Percentiles rank a stretch among this genome's conserved stretches.
phyloP scores from a whole-genome alignment of 495 filamentous ascomycete genomes.

The Aspergillus mulundensis region DNA sequence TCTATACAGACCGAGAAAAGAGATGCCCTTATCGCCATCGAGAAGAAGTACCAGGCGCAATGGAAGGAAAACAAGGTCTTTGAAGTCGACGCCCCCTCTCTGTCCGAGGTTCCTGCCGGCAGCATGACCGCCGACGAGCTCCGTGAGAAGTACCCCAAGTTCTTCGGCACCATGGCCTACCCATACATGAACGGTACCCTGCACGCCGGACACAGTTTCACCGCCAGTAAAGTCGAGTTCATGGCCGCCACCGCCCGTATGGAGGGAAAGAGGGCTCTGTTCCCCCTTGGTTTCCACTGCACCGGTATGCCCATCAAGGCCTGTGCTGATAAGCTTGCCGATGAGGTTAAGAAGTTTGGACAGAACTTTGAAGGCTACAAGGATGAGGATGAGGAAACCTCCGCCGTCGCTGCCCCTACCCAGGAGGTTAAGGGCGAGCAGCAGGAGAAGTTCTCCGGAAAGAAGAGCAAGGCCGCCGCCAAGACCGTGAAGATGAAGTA shows the following conservation, averaged over 20 bases:
- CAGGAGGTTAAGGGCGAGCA: constrained; percentile 70
- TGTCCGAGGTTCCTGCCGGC: constrained; percentile 66
- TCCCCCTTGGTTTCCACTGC: constrained; percentile 91
- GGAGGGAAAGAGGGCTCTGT: constrained; percentile 82
- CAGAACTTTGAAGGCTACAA: constrained; percentile 74
- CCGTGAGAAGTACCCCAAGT: constrained; percentile 80
- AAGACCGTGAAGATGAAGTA: constrained; percentile 90
- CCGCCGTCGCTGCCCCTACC: constrained; percentile 51
- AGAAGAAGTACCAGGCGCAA: constrained; percentile 87
- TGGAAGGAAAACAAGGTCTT: constrained; percentile 80
- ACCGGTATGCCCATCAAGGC: constrained; percentile 98
- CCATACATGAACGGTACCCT: constrained; percentile 96
- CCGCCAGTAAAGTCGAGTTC: constrained; percentile 87
- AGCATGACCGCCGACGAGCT: constrained; percentile 67
- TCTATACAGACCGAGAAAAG: constrained; percentile 76
- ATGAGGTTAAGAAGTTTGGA: constrained; percentile 88
- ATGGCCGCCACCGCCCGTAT: constrained; percentile 76
- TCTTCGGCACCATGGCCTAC: constrained; percentile 90
- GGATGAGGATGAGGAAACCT: constrained; percentile 49
- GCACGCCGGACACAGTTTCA: constrained; percentile 89
- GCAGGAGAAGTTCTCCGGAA: constrained; percentile 83
- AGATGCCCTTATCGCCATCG: constrained; percentile 78
- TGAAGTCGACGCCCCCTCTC: constrained; percentile 77
- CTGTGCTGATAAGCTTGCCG: constrained; percentile 87
- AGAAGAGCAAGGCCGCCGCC: constrained; percentile 89